Base-by-base conservation (phyloP, 139 green algal species). In the Auxenochlorella protothecoides region DNA sequence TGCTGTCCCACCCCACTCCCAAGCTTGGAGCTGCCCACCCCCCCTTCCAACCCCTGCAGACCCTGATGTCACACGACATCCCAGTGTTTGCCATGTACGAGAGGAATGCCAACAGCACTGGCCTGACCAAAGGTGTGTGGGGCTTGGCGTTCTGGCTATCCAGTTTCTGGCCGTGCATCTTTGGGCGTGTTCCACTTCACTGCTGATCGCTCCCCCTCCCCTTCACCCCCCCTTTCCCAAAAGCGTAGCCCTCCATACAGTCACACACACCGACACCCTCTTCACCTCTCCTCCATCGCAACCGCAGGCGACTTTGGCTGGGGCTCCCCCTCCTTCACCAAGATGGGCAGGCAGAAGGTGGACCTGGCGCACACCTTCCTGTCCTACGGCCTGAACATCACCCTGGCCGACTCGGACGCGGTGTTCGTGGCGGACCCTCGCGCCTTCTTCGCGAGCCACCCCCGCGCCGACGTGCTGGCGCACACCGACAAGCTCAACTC, bases 281-380 rank as follows among this genome's bases (percentile, higher is more conserved):
- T 44, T 44, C 27, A 44, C 27, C 27, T 44, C 27, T 44, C 27
- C 27, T 44, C 27, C 27, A 44, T 44, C 27, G 27, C 27, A 1
- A 44, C 27, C 27, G 27, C 16, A 15, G 74, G 71, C 5, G 92
- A 98, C 79, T 95, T 95, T 77, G 93, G 93, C 54, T 98, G 93
- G 93, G 93, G 93, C 65, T 87, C 77, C 3, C 61, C 70, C 7
- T 88, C 81, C 11, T 98, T 98, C 83, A 86, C 94, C 84, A 94
- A 93, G 72, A 97, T 98, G 92, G 87, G 86, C 4, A 76, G 92
- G 11, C 83, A 96, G 73, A 97, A 97, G 85, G 92, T 97, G 72
- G 74, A 75, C 15, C 80, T 96, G n/a, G 85, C 95, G 62, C 65
- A 78, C 11, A 79, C 87, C 3, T 94, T 97, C 79, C 85, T 90